A percentile compares a stretch with the other conserved stretches of the same genome.
Conservation (phyloP, 192 early-diverging fungal genomes). For the Gryganskiella cystojenkinii region DNA sequence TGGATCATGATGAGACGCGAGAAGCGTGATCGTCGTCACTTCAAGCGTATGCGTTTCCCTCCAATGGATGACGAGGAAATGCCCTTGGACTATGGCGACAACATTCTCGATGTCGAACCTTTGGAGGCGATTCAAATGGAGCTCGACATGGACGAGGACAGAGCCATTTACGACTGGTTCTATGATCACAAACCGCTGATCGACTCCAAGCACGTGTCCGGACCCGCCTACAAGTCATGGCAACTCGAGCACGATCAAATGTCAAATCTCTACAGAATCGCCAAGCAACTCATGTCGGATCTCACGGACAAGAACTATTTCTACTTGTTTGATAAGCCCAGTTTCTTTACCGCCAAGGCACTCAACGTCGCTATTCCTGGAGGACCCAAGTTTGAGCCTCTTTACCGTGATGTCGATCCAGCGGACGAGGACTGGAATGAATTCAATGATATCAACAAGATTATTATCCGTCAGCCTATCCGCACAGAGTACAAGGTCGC, state of each 20-base stretch:
- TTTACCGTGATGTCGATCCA: slow-evolving; percentile 95
- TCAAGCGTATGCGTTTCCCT: slow-evolving; percentile 98
- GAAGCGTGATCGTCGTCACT: slow-evolving; percentile 96
- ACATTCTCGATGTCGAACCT: slow-evolving; percentile 97
- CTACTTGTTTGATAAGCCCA: slow-evolving; percentile 95
- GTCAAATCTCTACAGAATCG: slow-evolving; percentile 93
- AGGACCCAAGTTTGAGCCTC: slow-evolving; percentile 97
- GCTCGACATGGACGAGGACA: slow-evolving; percentile 95
- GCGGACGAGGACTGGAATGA: slow-evolving; percentile 99
- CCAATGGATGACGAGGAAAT: slow-evolving; percentile 99
- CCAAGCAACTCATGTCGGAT: slow-evolving; percentile 94
- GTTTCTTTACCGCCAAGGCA: slow-evolving; percentile 97
- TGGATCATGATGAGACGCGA: slow-evolving; percentile 99
- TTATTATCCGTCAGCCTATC: slow-evolving; percentile 98
- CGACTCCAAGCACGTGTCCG: slow-evolving; percentile 84
- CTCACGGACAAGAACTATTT: slow-evolving; percentile 97
- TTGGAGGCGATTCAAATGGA: slow-evolving; percentile 99
- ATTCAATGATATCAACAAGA: slow-evolving; percentile 99
- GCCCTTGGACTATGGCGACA: slow-evolving; percentile 98
- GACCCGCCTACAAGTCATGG: slow-evolving; percentile 92
- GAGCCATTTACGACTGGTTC: slow-evolving; percentile 92
- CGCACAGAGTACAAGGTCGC: slow-evolving; percentile 99
- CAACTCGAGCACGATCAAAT: slow-evolving; percentile 92
- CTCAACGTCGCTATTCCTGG: slow-evolving; percentile 98
- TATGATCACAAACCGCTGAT: slow-evolving; percentile 95